Conservation (phyloP, 2,329 filamentous ascomycete genomes). For the Eutypa lata region DNA sequence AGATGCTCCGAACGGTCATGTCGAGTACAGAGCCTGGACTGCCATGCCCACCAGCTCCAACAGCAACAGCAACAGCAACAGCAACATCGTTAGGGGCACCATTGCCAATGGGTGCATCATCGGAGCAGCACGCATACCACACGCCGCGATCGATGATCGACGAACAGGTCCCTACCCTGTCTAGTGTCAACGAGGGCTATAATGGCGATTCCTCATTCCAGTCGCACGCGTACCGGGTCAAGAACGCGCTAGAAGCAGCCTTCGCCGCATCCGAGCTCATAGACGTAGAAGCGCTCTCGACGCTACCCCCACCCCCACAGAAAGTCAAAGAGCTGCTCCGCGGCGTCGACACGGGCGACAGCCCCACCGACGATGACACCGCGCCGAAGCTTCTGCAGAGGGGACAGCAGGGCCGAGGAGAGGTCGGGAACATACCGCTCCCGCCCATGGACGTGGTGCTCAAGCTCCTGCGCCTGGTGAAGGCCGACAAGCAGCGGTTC, state of each 20-base stretch:
- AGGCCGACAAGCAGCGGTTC: slow-evolving; percentile 21
- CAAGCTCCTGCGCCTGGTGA: slow-evolving; percentile 22
- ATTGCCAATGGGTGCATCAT: too few relatives aligned
- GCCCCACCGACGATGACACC: neutral
- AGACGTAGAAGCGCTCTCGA: slow-evolving; percentile 1
- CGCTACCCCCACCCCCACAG: slow-evolving; percentile 1
- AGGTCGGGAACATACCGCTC: slow-evolving; percentile 14
- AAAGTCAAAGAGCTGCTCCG: slow-evolving; percentile 8
- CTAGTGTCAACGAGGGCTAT: slow-evolving; percentile 20
- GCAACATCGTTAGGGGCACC: too few relatives aligned
- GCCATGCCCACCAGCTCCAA: neutral
- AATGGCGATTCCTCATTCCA: slow-evolving; percentile 26
- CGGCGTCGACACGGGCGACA: neutral
- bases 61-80: slow-evolving; percentile 2
- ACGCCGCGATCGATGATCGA: slow-evolving; percentile 23
- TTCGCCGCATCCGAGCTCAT: slow-evolving; percentile 16
- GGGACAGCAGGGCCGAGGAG: slow-evolving; percentile 1
- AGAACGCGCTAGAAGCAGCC: slow-evolving; percentile 17
- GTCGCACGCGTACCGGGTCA: slow-evolving; percentile 19
- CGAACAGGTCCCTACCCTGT: slow-evolving; percentile 21
- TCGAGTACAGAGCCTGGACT: slow-evolving; percentile 1
- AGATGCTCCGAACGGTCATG: slow-evolving; percentile 21
- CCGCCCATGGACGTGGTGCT: slow-evolving; percentile 24
- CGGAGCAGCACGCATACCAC: slow-evolving; percentile 3
- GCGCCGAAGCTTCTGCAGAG: neutral